Base-by-base conservation (phyloP, 306 rosid genomes). In the Vigna angularis region DNA sequence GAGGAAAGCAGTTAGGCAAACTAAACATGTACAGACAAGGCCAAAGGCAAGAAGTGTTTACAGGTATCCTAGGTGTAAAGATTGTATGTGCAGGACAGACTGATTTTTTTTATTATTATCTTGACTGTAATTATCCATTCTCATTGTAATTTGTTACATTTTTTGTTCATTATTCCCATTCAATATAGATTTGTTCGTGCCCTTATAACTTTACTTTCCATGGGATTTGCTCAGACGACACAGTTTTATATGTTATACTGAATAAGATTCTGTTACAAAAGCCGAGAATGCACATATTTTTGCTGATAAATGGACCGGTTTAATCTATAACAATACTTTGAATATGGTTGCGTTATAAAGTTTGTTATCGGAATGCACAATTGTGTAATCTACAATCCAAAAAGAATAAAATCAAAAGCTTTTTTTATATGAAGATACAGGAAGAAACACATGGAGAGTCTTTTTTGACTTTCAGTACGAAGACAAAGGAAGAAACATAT, bases 1-100 rank as follows among this genome's bases (percentile, higher is more conserved):
- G 64, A 90, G 98, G 77, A 95, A 95, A 79, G 97, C 99, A 36
- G 96, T 95, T 56, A 89, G 98, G 82, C 99, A 95, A 87, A 95
- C 99, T 34, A 95, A 95, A 85, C 97, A 95, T 62, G 93, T 91
- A 63, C 93, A 82, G 65, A 76, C 94, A 56, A 89, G 97, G 85
- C 99, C 99, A 1, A 95, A 78, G 83, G 99, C 86, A n/a, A 91
- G 99, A 83, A 95, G 99, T 76, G 49, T 93, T 78, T 95, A 88
- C 86, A 85, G 99, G 77, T 93, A 93, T 84, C 99, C 99, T 26
- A 81, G 98, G 82, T 95, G 98, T 84, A 87, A 86, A 74, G 94
- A 91, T 76, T 95, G 98, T 83, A 95, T 95, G 99, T 91, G 99
- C 89, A 82, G 85, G 85, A 84, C 81, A 71, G 79, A 85, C 18